A percentile compares a stretch with the other conserved stretches of the same genome.
These are phyloP conservation scores for Aspergillus nidulans DNA, from an alignment of 495 filamentous ascomycete genomes.

Conservation along the genomic window DNA sequence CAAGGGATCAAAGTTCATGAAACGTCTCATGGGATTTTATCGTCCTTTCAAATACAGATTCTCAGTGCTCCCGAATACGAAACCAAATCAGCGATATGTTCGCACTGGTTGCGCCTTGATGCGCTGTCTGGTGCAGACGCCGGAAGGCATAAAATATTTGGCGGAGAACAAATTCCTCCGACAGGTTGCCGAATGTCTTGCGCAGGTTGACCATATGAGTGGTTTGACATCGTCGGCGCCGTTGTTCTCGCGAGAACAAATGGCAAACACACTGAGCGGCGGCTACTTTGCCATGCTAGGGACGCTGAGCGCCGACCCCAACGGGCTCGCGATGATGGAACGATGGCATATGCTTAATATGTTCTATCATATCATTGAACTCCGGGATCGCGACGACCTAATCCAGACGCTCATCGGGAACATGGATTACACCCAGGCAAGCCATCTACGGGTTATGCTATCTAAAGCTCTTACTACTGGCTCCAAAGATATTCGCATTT, in stretches of 20 bases:
- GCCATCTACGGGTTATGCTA: constrained; percentile 85
- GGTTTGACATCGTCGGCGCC: constrained; percentile 83
- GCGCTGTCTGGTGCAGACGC: constrained; percentile 74
- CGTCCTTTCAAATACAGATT: constrained; percentile 96
- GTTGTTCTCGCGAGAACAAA: constrained; percentile 78
- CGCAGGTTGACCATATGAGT: constrained; percentile 87
- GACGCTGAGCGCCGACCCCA: constrained; percentile 71
- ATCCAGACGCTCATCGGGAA: constrained; percentile 80
- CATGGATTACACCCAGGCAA: constrained; percentile 85
- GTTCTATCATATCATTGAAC: constrained; percentile 96
- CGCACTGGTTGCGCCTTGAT: constrained; percentile 83
- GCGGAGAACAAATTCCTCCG: constrained; percentile 87
- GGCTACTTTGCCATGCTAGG: constrained; percentile 95
- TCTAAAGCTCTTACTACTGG: constrained; percentile 90
- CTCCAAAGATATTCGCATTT: constrained; percentile 85
- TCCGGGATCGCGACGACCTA: constrained; percentile 83
- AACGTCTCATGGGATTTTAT: constrained; percentile 90
- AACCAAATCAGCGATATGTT: constrained; percentile 91
- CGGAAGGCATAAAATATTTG: constrained; percentile 79
- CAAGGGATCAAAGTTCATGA: constrained; percentile 91
- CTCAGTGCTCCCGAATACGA: constrained; percentile 77
- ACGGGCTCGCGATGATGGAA: constrained; percentile 86
- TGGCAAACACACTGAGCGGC: constrained; percentile 76
- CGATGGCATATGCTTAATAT: constrained; percentile 97
- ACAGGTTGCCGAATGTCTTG: constrained; percentile 91